Evolutionary conservation across 2,329 filamentous ascomycete species (phyloP).

Genomic region (Gliomastix tumulicola): DNA sequence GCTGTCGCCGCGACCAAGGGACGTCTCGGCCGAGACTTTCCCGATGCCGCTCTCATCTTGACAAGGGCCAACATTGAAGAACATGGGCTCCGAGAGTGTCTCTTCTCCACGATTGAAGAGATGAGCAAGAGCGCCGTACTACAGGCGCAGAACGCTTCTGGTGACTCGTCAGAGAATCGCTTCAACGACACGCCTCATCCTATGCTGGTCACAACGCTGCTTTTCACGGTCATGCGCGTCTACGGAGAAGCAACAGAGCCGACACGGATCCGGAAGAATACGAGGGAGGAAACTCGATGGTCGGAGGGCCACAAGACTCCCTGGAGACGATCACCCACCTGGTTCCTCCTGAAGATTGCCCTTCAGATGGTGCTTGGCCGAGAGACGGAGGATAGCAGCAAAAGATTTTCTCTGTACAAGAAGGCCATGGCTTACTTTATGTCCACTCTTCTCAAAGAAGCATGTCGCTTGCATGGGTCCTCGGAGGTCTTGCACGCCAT

Average conservation of each 20-base stretch:
- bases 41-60: conserved; percentile 3
- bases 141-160: conserved; percentile 25
- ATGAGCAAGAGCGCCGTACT: conserved; percentile 16
- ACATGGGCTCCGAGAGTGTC: too few species aligned
- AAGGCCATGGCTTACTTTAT: conserved; percentile 40
- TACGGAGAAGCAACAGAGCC: conserved; percentile 10
- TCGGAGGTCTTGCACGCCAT: too few species aligned
- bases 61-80: conserved; percentile 5
- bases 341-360: conserved; percentile 43
- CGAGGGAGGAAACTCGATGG: conserved; percentile 46
- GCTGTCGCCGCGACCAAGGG: conserved; percentile 17
- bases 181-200: conserved; percentile 44
- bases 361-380: conserved; percentile 26
- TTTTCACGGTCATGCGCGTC: conserved; percentile 27
- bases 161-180: conserved; percentile 27
- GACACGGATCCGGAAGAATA: conserved; percentile 36
- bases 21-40: conserved; percentile 19
- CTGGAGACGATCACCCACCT: conserved; percentile 39
- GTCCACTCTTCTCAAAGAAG: too few species aligned
- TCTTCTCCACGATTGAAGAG: conserved; percentile 10
- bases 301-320: conserved; percentile 2
- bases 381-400: too few species aligned
- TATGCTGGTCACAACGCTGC: conserved; percentile 40
- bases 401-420: too few species aligned
- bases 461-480: too few species aligned